These are phyloP conservation scores for Vinca minor DNA, from an alignment of 257 asterid species.

Conservation along the genomic window DNA sequence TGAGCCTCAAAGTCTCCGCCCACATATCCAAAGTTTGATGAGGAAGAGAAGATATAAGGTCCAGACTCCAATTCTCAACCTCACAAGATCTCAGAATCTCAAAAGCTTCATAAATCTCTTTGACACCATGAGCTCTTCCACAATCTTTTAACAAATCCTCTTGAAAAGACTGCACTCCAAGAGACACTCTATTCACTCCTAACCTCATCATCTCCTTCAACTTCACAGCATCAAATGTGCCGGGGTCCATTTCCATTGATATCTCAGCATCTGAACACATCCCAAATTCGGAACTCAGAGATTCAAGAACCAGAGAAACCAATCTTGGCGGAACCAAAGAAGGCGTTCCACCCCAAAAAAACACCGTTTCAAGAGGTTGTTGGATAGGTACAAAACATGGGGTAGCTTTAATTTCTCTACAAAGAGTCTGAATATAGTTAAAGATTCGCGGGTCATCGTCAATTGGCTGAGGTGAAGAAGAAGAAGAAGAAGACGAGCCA, in stretches of 20 bases:
- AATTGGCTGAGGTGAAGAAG: slow-evolving; percentile 26
- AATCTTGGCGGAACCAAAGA: slow-evolving; percentile 77
- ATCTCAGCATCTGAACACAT: slow-evolving; percentile 61
- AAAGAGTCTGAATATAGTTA: slow-evolving; percentile 52
- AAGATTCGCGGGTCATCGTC: slow-evolving; percentile 57
- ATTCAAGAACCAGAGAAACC: slow-evolving; percentile 50
- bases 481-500: too few species aligned
- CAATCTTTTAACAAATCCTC: slow-evolving; percentile 73
- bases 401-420: slow-evolving; percentile 68
- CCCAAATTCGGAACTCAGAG: slow-evolving; percentile 52
- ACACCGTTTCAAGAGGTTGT: slow-evolving; percentile 77
- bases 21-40: slow-evolving; percentile 71
- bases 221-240: slow-evolving; percentile 55
- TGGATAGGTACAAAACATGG: slow-evolving; percentile 19
- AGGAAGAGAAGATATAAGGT: slow-evolving; percentile 89
- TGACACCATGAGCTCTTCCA: slow-evolving; percentile 86
- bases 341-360: slow-evolving; percentile 94
- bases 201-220: slow-evolving; percentile 49
- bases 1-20: slow-evolving; percentile 72
- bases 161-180: slow-evolving; percentile 92
- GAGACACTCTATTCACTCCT: slow-evolving; percentile 86
- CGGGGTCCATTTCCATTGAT: slow-evolving; percentile 98
- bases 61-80: slow-evolving; percentile 80
- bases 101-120: slow-evolving; percentile 66
- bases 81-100: slow-evolving; percentile 55